Conservation (phyloP, 2,329 filamentous ascomycete species). For the Penicillium sp. region DNA sequence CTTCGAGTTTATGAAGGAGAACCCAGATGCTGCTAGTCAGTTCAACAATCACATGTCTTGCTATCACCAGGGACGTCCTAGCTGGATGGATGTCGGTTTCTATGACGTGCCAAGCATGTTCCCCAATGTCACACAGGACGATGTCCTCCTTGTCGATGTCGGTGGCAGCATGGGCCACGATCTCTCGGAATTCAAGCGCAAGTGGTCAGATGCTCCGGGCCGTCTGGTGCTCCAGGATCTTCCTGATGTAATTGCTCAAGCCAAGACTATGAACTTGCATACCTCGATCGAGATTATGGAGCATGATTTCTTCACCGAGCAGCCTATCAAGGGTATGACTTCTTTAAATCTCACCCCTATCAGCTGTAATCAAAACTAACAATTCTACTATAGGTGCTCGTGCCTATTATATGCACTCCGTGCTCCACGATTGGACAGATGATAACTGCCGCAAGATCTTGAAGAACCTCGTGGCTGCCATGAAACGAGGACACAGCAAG, state of each 20-base stretch:
- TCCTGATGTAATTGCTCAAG: slow-evolving; percentile 37
- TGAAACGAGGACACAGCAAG: slow-evolving; percentile 43
- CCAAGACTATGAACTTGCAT: slow-evolving; percentile 14
- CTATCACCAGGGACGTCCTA: slow-evolving; percentile 28
- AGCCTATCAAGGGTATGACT: slow-evolving; percentile 45
- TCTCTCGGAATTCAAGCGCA: slow-evolving; percentile 37
- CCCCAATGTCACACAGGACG: slow-evolving; percentile 2
- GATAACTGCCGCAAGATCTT: slow-evolving; percentile 31
- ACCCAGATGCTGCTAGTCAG: slow-evolving; percentile 20
- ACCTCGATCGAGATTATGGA: slow-evolving; percentile 34
- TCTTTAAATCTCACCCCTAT: too few relatives aligned
- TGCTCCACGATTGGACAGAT: slow-evolving; percentile 37
- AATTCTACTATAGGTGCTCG: slow-evolving; percentile 26
- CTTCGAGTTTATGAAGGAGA: slow-evolving; percentile 28
- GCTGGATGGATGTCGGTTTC: slow-evolving; percentile 35
- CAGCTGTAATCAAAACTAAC: background rate
- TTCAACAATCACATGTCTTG: slow-evolving; percentile 33
- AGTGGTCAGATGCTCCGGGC: slow-evolving; percentile 42
- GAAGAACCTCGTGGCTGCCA: slow-evolving; percentile 23
- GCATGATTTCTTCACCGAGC: slow-evolving; percentile 50
- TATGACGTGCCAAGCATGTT: slow-evolving; percentile 27
- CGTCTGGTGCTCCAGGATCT: slow-evolving; percentile 52
- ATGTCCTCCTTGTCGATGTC: slow-evolving; percentile 44
- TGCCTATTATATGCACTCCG: slow-evolving; percentile 36
- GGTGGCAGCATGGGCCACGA: slow-evolving; percentile 47